Evolutionary conservation across 441 rosid genomes (phyloP).

Genomic region (Erysimum pusillum): DNA sequence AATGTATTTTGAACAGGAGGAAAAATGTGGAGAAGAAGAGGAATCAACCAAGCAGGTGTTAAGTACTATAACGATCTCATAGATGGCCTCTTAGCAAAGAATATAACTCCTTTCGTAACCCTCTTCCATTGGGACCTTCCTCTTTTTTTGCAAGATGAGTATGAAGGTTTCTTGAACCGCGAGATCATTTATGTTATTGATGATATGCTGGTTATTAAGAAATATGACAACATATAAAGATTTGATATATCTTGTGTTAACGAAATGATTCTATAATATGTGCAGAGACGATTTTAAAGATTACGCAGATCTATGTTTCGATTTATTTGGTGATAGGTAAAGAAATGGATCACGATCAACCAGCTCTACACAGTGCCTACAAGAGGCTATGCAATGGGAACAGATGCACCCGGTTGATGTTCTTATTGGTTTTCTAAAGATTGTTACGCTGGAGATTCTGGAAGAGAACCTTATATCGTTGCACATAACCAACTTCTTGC

Average conservation of each 20-base stretch:
- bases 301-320: slow-evolving; percentile 50
- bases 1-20: slow-evolving; percentile 34
- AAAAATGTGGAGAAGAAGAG: no score
- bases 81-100: slow-evolving; percentile 19
- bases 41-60: slow-evolving; percentile 34
- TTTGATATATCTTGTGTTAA: background rate
- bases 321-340: slow-evolving; percentile 52
- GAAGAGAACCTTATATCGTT: slow-evolving; percentile 43
- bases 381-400: slow-evolving; percentile 39
- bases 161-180: slow-evolving; percentile 42
- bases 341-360: slow-evolving; percentile 50
- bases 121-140: slow-evolving; percentile 44
- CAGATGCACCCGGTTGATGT: slow-evolving; percentile 47
- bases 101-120: slow-evolving; percentile 43
- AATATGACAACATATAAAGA: background rate
- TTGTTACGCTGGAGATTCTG: slow-evolving; percentile 47
- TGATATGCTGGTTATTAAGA: background rate
- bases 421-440: slow-evolving; percentile 44
- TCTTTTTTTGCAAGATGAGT: background rate
- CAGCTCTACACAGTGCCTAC: slow-evolving; percentile 39
- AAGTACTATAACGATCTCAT: slow-evolving; percentile 15
- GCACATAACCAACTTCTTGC: slow-evolving; percentile 47
- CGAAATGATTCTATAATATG: slow-evolving; percentile 5
- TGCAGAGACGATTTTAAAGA: slow-evolving; percentile 43
- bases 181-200: slow-evolving; percentile 32